phyloP scores from a whole-genome alignment of 169 alveolate genomes.

The Cyclospora cayetanensis region DNA sequence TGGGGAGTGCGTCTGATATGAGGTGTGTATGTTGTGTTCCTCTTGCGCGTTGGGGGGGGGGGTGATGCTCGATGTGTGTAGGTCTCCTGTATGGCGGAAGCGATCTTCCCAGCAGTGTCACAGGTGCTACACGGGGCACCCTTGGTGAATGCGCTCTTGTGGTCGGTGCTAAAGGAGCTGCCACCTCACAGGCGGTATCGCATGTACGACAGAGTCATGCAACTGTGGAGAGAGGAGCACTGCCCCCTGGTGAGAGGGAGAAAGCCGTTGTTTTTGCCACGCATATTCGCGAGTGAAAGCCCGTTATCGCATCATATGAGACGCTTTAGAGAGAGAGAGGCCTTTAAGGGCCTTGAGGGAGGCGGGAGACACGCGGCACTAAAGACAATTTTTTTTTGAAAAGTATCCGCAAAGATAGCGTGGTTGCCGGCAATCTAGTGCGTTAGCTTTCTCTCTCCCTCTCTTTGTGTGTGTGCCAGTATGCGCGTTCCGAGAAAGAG shows the following conservation, averaged over 20 bases:
- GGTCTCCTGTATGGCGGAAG: constrained; percentile 38
- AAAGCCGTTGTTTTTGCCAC: no score
- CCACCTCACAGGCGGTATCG: constrained; percentile 55
- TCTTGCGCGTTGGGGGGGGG: neutral
- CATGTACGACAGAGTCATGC: constrained; percentile 28
- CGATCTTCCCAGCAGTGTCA: constrained; percentile 52
- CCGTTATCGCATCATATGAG: no score
- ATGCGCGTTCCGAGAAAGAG: no score
- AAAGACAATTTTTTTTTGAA: no score
- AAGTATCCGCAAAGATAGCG: no score
- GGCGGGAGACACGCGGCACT: no score
- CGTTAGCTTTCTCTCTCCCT: no score
- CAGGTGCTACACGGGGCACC: constrained; percentile 49
- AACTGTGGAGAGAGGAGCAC: neutral
- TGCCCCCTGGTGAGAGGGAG: constrained; percentile 50
- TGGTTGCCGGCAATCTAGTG: no score
- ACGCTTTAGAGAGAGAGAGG: no score
- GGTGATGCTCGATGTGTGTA: neutral
- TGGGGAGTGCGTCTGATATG: neutral
- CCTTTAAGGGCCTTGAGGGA: no score
- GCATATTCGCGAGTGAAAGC: no score
- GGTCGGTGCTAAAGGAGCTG: constrained; percentile 14
- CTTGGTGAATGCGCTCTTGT: constrained; percentile 3
- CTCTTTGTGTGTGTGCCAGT: no score
- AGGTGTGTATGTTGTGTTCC: neutral